phyloP scores from a whole-genome alignment of 1,284 basidiomycete genomes.

The Marasmius fiardii region DNA sequence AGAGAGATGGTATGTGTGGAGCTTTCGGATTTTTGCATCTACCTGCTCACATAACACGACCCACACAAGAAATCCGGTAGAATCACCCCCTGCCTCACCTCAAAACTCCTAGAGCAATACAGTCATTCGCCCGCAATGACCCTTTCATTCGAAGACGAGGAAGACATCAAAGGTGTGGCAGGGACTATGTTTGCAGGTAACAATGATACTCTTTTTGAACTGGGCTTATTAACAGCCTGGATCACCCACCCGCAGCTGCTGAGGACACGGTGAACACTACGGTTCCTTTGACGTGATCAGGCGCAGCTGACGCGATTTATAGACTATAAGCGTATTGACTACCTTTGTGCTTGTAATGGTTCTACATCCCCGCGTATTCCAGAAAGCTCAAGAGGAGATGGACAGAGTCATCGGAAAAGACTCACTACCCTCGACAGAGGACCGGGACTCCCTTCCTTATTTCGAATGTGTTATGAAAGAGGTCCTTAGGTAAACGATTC shows the following conservation, averaged over 20 bases:
- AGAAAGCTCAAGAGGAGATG: slow-evolving; percentile 51
- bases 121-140: slow-evolving; percentile 24
- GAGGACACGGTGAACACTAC: slow-evolving; percentile 35
- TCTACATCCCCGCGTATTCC: slow-evolving; percentile 44
- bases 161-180: slow-evolving; percentile 55
- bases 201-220: neutral
- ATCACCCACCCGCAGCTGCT: slow-evolving; percentile 30
- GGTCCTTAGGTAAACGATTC: slow-evolving; percentile 41
- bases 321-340: slow-evolving; percentile 44
- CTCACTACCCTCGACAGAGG: slow-evolving; percentile 43
- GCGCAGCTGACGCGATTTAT: slow-evolving; percentile 1
- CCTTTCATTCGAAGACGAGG: slow-evolving; percentile 40
- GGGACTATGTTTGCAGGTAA: slow-evolving; percentile 49
- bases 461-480: slow-evolving; percentile 49
- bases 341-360: slow-evolving; percentile 50
- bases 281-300: neutral
- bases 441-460: slow-evolving; percentile 51
- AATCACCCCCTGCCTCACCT: slow-evolving; percentile 48
- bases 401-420: slow-evolving; percentile 44
- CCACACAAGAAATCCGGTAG: slow-evolving; percentile 37
- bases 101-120: slow-evolving; percentile 43
- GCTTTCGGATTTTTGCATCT: neutral
- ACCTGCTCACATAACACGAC: slow-evolving; percentile 14
- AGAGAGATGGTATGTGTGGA: slow-evolving; percentile 37
- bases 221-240: neutral